phyloP scores from a whole-genome alignment of 2,329 filamentous ascomycete species.

The Ceratocystis cubensis region DNA sequence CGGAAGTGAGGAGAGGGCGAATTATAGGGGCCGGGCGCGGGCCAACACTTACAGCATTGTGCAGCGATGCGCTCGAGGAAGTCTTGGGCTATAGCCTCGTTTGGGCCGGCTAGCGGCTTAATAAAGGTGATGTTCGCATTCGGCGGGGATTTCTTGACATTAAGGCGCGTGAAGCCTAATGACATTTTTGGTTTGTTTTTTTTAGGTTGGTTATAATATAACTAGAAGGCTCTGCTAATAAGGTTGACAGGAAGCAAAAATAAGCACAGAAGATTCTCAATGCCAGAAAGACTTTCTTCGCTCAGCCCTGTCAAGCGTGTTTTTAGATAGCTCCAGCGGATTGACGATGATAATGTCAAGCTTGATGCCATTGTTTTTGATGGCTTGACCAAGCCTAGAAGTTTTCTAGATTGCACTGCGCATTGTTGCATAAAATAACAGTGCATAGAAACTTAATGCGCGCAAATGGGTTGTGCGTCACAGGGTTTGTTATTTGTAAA shows the following conservation, averaged over 20 bases:
- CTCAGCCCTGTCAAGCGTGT: no score
- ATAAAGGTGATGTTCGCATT: slow-evolving; percentile 76
- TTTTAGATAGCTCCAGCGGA: no score
- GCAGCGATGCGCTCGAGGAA: slow-evolving; percentile 68
- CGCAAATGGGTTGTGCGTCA: not conserved
- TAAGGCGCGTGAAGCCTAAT: slow-evolving; percentile 64
- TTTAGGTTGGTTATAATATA: not conserved
- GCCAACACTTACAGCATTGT: slow-evolving; percentile 48
- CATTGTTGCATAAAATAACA: not conserved
- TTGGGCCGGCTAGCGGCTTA: slow-evolving; percentile 56
- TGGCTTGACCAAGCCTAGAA: not conserved
- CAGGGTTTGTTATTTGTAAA: not conserved
- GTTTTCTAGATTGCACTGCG: not conserved
- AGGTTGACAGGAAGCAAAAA: no score
- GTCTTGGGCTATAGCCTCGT: slow-evolving; percentile 51
- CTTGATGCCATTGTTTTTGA: not conserved
- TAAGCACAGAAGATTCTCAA: no score
- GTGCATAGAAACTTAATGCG: not conserved
- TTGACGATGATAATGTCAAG: no score
- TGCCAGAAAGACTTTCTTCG: no score
- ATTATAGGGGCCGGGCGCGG: not conserved
- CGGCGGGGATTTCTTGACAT: slow-evolving; percentile 59
- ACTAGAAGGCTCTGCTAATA: not conserved
- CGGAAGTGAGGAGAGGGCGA: not conserved
- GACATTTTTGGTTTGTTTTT: slow-evolving; percentile 43